These are phyloP conservation scores for Cytospora leucostoma DNA, from an alignment of 2,329 filamentous ascomycete species.

Conservation along the genomic window DNA sequence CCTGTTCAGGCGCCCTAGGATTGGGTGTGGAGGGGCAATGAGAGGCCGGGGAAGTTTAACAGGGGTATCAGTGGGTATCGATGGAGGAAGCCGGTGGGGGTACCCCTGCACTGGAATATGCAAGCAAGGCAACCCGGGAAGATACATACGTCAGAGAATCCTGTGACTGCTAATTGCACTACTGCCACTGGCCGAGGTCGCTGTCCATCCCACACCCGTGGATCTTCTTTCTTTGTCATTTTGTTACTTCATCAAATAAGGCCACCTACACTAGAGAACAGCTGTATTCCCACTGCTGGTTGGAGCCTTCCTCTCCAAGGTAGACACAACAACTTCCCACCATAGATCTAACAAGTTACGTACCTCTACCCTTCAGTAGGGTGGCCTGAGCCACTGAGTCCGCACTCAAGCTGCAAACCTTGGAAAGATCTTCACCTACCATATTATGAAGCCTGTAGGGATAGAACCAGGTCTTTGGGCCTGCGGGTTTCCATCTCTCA, in stretches of 20 bases:
- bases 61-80: neutral
- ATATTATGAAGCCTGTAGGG: neutral
- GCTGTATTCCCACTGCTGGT: neutral
- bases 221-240: neutral
- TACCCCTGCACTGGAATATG: neutral
- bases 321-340: too few species aligned
- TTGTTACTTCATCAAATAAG: neutral
- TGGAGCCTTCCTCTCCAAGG: neutral
- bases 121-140: neutral
- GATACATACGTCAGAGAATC: neutral
- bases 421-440: neutral
- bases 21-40: neutral
- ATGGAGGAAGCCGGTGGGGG: neutral
- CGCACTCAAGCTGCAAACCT: too few species aligned
- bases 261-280: neutral
- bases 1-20: too few species aligned
- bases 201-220: neutral
- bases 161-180: conserved; percentile 13
- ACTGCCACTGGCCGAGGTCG: conserved; percentile 20
- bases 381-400: too few species aligned
- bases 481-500: conserved; percentile 9
- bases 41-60: neutral
- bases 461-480: conserved; percentile 21
- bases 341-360: too few species aligned
- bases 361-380: too few species aligned